Conservation (phyloP, 1,284 basidiomycete genomes). For the Naganishia sp. region DNA sequence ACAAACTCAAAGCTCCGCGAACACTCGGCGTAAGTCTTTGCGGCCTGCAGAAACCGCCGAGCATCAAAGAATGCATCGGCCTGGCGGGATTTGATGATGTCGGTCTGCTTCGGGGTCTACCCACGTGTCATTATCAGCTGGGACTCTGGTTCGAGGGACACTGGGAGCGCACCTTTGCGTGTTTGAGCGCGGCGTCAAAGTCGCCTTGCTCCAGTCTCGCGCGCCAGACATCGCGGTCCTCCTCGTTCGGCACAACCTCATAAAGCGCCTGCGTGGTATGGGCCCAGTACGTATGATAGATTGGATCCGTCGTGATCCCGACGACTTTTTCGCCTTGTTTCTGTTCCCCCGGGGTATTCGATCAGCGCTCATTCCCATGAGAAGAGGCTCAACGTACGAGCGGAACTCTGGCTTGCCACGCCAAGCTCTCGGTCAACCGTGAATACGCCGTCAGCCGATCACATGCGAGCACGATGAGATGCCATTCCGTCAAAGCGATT, state of each 20-base stretch:
- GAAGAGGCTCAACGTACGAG: constrained; percentile 60
- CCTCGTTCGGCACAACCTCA: constrained; percentile 82
- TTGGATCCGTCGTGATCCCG: constrained; percentile 68
- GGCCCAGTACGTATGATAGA: constrained; percentile 90
- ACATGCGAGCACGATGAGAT: constrained; percentile 61
- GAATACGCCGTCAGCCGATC: constrained; percentile 79
- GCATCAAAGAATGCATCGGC: constrained; percentile 81
- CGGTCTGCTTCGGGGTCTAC: constrained; percentile 79
- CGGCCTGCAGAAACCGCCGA: constrained; percentile 83
- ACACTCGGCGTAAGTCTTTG: constrained; percentile 86
- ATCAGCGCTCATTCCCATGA: background rate
- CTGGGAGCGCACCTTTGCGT: constrained; percentile 66
- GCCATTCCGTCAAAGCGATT: constrained; percentile 27
- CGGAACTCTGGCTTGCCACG: constrained; percentile 81
- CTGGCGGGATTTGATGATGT: constrained; percentile 79
- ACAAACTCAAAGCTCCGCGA: constrained; percentile 91
- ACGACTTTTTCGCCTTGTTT: constrained; percentile 11
- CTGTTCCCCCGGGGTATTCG: background rate
- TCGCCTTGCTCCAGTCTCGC: constrained; percentile 78
- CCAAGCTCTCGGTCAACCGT: constrained; percentile 74
- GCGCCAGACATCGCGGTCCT: constrained; percentile 93
- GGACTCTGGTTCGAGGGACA: background rate
- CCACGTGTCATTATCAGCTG: background rate
- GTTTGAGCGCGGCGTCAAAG: constrained; percentile 74
- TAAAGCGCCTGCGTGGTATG: constrained; percentile 88